Percentiles rank a stretch among this genome's conserved stretches.
phyloP scores from a whole-genome alignment of 805 yeast species.

The Zygosaccharomyces lentus region DNA sequence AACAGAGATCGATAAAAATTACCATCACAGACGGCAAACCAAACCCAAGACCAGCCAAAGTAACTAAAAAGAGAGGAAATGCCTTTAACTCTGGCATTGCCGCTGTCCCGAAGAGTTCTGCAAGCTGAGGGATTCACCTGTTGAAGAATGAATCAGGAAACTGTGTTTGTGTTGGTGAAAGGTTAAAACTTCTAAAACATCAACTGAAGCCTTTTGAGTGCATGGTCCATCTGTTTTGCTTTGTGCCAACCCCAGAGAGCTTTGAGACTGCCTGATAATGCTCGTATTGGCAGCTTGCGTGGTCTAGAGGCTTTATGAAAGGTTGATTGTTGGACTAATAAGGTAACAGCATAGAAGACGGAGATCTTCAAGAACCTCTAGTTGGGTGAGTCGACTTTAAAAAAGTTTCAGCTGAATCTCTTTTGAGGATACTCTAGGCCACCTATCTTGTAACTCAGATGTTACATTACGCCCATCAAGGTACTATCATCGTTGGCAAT shows the following conservation, averaged over 20 bases:
- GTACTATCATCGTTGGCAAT: background rate
- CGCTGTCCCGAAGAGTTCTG: background rate
- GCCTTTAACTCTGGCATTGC: too few relatives aligned
- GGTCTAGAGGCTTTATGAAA: background rate
- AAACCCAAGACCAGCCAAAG: too few relatives aligned
- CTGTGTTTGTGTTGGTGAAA: background rate
- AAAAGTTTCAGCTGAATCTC: background rate
- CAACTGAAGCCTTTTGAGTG: background rate
- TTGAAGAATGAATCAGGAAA: background rate
- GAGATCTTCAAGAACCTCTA: background rate
- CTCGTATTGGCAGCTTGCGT: background rate
- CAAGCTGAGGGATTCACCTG: background rate
- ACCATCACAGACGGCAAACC: too few relatives aligned
- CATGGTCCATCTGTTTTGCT: background rate
- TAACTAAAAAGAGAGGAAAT: too few relatives aligned
- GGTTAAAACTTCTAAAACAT: background rate
- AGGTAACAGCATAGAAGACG: background rate
- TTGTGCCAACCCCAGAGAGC: background rate
- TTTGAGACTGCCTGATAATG: background rate
- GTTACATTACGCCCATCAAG: background rate
- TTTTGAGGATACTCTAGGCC: background rate
- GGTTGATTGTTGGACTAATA: slow-evolving; percentile 1
- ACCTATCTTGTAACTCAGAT: background rate
- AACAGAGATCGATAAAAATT: background rate
- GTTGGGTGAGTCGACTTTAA: background rate